Base-by-base conservation (phyloP, 140 eudicot species). In the Anethum foeniculum region DNA sequence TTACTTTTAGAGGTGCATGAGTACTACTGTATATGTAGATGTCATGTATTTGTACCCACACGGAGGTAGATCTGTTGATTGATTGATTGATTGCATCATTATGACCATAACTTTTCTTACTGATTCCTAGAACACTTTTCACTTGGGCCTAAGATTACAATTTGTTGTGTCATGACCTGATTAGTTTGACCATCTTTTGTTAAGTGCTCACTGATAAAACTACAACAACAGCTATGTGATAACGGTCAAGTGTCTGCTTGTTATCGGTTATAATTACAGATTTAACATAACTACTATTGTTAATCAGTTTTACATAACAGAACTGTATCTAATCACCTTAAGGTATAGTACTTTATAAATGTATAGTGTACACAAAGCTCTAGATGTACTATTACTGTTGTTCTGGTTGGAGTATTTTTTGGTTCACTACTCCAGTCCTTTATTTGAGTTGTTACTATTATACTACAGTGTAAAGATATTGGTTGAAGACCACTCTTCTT, bases 11-110 rank as follows among this genome's bases (percentile, higher is more conserved):
- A 39, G 10, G 43, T 28, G n/a, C 43, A 30, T 23, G 34, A 8
- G 15, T 62, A 62, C 16, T 25, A n/a, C 69, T 62, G 69, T 62
- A 30, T 62, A 0, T 62, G 69, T 62, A 62, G 34, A 62, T 62
- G 69, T n/a, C 69, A 62, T 62, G 69, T 62, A n/a, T 25, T 19
- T 23, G 3, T 58, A 10, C 69, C 34, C 69, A 25, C 69, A 62
- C 69, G 69, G 69, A n/a, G 69, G 69, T 62, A 62, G 34, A 62
- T 62, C 32, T 62, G 34, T 62, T 58, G 65, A 7, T 58, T 58
- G 68, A 58, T 58, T 62, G 69, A 62, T 62, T 62, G 69, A 62
- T 62, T 62, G 67, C 69, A 62, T 62, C 18, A 62, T 62, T 62
- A 62, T 62, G 5, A 62, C 34, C 69, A 1, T 62, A 62, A 62